phyloP scores from a whole-genome alignment of 768 basidiomycete species.

The Epithele typhae region DNA sequence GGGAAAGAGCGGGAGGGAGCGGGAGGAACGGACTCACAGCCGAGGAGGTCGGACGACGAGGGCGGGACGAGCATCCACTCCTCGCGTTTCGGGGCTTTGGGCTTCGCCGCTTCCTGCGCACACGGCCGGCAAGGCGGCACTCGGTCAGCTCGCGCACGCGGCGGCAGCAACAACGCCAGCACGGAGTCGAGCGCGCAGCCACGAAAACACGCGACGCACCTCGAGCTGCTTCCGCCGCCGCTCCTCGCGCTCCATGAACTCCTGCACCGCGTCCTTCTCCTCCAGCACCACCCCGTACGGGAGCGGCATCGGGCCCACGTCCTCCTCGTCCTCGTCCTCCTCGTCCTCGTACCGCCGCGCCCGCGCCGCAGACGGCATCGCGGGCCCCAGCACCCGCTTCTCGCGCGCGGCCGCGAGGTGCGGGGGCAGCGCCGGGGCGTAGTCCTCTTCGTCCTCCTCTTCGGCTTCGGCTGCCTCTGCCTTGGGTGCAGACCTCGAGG shows the following conservation, averaged over 20 bases:
- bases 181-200: background rate
- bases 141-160: too few relatives aligned
- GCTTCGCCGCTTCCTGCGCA: slow-evolving; percentile 67
- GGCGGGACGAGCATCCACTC: slow-evolving; percentile 99
- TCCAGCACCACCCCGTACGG: slow-evolving; percentile 39
- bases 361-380: slow-evolving; percentile 39
- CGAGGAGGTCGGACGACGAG: slow-evolving; percentile 70
- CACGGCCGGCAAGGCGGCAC: background rate
- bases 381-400: slow-evolving; percentile 47
- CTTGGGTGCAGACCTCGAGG: slow-evolving; percentile 13
- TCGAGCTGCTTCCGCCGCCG: slow-evolving; percentile 67
- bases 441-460: slow-evolving; percentile 64
- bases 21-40: slow-evolving; percentile 47
- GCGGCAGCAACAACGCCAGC: too few relatives aligned
- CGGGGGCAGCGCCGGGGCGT: slow-evolving; percentile 71
- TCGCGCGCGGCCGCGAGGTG: slow-evolving; percentile 42
- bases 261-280: slow-evolving; percentile 63
- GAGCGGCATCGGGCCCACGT: slow-evolving; percentile 80
- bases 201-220: slow-evolving; percentile 28
- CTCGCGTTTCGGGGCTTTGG: slow-evolving; percentile 77
- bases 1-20: background rate
- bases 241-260: slow-evolving; percentile 85
- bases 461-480: slow-evolving; percentile 33
- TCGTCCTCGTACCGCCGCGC: slow-evolving; percentile 20
- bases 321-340: slow-evolving; percentile 62